Evolutionary conservation across 495 filamentous ascomycete species (phyloP), one percentile per base, ranked within the genome.

Genomic region (Xylaria grammica): DNA sequence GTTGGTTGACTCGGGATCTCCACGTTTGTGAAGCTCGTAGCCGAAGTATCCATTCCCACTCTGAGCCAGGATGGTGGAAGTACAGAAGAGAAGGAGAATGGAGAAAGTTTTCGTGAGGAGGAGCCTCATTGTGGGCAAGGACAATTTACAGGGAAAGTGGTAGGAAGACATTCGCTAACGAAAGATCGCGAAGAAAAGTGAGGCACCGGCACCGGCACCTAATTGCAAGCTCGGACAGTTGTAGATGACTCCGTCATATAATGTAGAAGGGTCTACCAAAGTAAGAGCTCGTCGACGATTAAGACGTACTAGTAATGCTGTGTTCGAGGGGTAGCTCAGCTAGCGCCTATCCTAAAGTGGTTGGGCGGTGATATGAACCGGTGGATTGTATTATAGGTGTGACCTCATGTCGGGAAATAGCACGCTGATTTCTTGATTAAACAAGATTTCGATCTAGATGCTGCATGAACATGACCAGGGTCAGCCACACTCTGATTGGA

Each of bases 1-100:
- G 40, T 77, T 63, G 15, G 73, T 76, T 17, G 80, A 76, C 20
- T 80, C 76, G 6, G 79, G 77, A 62, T 85, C 82, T 36, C 81
- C 82, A 30, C 75, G 73, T 42, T 78, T 68, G 22, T 78, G 74
- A 55, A 85, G 82, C 40, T 78, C 74, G 74, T 87, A 87, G 26
- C 84, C 84, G 24, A 80, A 78, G 69, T 87, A 87, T 42, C 83
- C 84, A 53, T 72, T 60, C 9, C 73, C 66, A n/a, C 58, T 15
- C 55, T 73, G 49, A 17, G 50, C 60, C 29, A 81, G 20, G 52
- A 67, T 34, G 19, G 67, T 42, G 17, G 69, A 44, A 36, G 65
- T 36, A 15, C 69, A 36, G 24, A 56, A 48, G 27, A 77, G 29
- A 45, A 78, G 38, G 32, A 70, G 61, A 59, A 74, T 49, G 65